Evolutionary conservation across 306 rosid species (phyloP).

Genomic region (Gynostemma pentaphyllum): DNA sequence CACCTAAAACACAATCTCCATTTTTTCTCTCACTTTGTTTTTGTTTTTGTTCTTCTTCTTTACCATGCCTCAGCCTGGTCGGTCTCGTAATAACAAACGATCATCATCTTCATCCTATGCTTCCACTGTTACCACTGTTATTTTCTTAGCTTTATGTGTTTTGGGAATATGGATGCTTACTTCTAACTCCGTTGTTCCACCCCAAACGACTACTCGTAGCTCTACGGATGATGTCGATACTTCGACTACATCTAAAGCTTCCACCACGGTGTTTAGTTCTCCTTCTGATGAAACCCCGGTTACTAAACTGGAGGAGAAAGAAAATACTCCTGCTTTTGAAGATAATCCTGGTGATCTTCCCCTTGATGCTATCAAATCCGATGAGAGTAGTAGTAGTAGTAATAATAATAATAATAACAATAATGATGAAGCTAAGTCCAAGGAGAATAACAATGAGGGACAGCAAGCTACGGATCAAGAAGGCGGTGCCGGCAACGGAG

Average conservation of each 20-base stretch:
- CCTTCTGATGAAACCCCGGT: conserved; percentile 5
- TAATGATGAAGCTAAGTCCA: conserved; percentile 4
- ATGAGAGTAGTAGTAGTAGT: no score
- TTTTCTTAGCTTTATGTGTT: conserved; percentile 54
- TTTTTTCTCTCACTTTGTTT: background rate
- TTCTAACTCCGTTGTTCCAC: conserved; percentile 24
- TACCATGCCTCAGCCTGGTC: conserved; percentile 44
- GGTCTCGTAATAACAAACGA: conserved; percentile 48
- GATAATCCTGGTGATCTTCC: conserved; percentile 76
- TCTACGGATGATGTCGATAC: no score
- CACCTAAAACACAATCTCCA: background rate
- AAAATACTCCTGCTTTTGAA: conserved; percentile 24
- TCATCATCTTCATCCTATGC: conserved; percentile 46
- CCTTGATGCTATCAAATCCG: conserved; percentile 53
- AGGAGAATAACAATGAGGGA: background rate
- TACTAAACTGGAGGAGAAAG: background rate
- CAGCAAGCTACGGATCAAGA: conserved; percentile 17
- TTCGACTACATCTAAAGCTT: background rate
- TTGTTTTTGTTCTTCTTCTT: background rate
- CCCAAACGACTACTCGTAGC: conserved; percentile 20
- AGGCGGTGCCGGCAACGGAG: conserved; percentile 9
- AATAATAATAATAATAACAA: background rate
- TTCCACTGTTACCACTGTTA: conserved; percentile 38
- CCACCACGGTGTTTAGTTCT: conserved; percentile 5
- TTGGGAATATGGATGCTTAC: conserved; percentile 58